Evolutionary conservation across 768 basidiomycete genomes (phyloP).

Genomic region (Rhizopogon roseolus): DNA sequence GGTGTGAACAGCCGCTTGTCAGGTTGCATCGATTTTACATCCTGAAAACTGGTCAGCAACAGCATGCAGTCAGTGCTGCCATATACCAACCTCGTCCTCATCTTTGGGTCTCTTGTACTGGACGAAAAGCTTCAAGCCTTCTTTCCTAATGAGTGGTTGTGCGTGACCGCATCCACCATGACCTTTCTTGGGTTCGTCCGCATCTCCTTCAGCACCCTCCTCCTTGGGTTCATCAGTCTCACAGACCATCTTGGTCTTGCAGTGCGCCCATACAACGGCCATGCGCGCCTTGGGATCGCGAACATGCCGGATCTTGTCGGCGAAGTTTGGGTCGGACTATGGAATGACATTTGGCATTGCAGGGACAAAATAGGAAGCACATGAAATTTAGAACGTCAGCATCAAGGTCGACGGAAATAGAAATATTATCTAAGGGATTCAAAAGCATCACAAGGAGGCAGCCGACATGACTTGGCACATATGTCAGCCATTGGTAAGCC

Average conservation of each 20-base stretch:
- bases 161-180: constrained; percentile 96
- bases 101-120: constrained; percentile 95
- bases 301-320: constrained; percentile 82
- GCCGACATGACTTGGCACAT: constrained; percentile 51
- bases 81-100: constrained; percentile 81
- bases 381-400: constrained; percentile 68
- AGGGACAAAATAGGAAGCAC: constrained; percentile 26
- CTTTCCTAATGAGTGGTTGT: constrained; percentile 89
- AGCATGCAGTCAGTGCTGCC: neutral
- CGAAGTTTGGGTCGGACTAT: constrained; percentile 81
- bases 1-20: constrained; percentile 82
- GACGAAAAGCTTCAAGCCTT: constrained; percentile 90
- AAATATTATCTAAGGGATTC: constrained; percentile 18
- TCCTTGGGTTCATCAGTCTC: constrained; percentile 87
- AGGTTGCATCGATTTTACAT: constrained; percentile 73
- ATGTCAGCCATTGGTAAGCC: constrained; percentile 48
- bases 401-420: constrained; percentile 33
- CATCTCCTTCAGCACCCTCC: constrained; percentile 64
- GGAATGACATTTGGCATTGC: constrained; percentile 23
- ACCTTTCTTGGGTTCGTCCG: constrained; percentile 74
- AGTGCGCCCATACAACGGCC: constrained; percentile 80
- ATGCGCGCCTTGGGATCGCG: constrained; percentile 85
- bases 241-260: constrained; percentile 87
- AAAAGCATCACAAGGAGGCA: constrained; percentile 57
- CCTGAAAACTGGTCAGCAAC: constrained; percentile 39